These are phyloP conservation scores for Pseudocercospora fijiensis DNA, from an alignment of 2,329 filamentous ascomycete genomes.

Conservation along the genomic window DNA sequence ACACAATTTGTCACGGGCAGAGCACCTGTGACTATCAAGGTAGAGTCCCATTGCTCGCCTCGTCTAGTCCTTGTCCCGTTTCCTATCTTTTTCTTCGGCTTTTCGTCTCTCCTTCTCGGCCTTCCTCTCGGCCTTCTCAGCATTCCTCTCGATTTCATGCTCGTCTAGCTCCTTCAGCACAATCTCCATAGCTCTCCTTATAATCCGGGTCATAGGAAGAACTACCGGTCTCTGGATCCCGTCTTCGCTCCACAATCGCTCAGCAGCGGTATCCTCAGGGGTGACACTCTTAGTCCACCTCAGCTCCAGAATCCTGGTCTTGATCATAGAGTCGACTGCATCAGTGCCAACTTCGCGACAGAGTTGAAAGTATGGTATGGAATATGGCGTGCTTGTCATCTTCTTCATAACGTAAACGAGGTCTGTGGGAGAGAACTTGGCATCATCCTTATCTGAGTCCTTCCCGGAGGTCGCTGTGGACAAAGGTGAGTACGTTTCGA, in stretches of 20 bases:
- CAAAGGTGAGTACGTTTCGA: slow-evolving; percentile 22
- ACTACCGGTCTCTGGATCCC: slow-evolving; percentile 22
- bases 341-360: slow-evolving; percentile 23
- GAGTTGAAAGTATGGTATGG: slow-evolving; percentile 23
- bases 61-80: background rate
- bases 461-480: slow-evolving; percentile 18
- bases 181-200: slow-evolving; percentile 24
- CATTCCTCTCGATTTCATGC: background rate
- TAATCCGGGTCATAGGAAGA: slow-evolving; percentile 23
- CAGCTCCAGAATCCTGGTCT: slow-evolving; percentile 24
- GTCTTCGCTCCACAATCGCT: slow-evolving; percentile 21
- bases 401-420: slow-evolving; percentile 24
- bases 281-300: slow-evolving; percentile 23
- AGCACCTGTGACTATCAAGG: too few species aligned
- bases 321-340: slow-evolving; percentile 24
- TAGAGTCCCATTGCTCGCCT: background rate
- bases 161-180: slow-evolving; percentile 19
- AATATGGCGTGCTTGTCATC: slow-evolving; percentile 19
- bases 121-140: slow-evolving; percentile 1
- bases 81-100: background rate
- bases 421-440: slow-evolving; percentile 18
- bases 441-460: slow-evolving; percentile 15
- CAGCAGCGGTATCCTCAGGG: slow-evolving; percentile 18
- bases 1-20: too few species aligned
- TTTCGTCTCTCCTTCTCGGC: background rate